Base-by-base conservation (phyloP, 441 rosid genomes). In the Corymbia citriodora region DNA sequence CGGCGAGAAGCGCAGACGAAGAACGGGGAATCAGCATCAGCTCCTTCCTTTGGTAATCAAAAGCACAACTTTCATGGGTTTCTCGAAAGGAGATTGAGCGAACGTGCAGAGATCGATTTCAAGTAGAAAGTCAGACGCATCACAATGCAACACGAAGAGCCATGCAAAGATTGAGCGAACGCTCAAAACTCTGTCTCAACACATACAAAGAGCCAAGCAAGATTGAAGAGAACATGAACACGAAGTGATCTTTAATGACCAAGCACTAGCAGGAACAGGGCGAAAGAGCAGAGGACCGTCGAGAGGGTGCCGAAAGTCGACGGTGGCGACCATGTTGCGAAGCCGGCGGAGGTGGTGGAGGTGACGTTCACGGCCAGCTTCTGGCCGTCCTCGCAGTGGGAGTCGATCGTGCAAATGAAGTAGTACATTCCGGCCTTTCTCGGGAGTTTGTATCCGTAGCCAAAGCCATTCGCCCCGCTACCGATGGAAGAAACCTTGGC, bases 381-480 rank as follows among this genome's bases (percentile, higher is more conserved):
- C 61, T 92, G 91, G 85, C 92, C 90, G 9, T 31, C 72, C 23
- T 48, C 52, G 36, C 91, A 89, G 88, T 89, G 92, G 23, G 87
- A 53, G 49, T 29, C 54, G 9, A 87, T 27, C 31, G 33, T 82
- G 92, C 91, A 91, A 40, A 89, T 36, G 88, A 49, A 89, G 86
- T 88, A 88, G 29, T 29, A 61, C 74, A 88, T n/a, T 5, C 48
- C 81, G 12, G 3, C 29, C 49, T 31, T 87, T 40, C 17, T n/a
- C 9, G 63, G 27, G 45, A 52, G 9, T 31, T 2, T 3, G 25
- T 49, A 52, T 18, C 25, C 88, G 6, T 54, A 40, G 49, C 65
- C 27, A 2, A 0, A 1, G 49, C 82, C 82, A 36, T 19, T 72
- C 29, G 48, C 3, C 33, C 57, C 36, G 0, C 6, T 50, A 81